Base-by-base conservation (phyloP, 2,329 filamentous ascomycete genomes). In the Trichoderma pleuroti region DNA sequence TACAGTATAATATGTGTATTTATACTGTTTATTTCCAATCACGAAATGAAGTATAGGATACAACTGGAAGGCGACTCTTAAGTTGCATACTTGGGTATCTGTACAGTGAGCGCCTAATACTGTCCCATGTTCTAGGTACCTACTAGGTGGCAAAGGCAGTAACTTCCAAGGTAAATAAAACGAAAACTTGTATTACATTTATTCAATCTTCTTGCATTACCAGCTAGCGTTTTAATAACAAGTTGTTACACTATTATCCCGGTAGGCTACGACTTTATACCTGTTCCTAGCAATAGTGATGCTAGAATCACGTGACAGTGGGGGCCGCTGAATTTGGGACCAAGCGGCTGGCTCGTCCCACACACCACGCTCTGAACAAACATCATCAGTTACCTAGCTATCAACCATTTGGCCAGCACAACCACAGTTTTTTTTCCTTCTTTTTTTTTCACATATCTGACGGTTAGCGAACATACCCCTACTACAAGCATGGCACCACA, bases 401-500 rank as follows among this genome's bases (percentile, higher is more conserved):
- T 74, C 74, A 71, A 72, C 68, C 72, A 36, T n/a, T 64, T 65
- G 59, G 61, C 49, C 30, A 63, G 18, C 21, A 62, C 49, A 61
- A 67, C 60, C 71, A 66, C 68, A 66, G 70, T 72, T 70, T 70
- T 68, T 39, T 56, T 21, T 67, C 1, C 10, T 21, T 70, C 69
- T 69, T 39, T 8, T 21, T 39, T 60, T 11, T n/a, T 9, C 30
- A 60, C 14, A 60, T 32, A 14, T 26, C 24, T 9, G 8, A 42
- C 32, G 26, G 16, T 34, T 34, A 60, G 8, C 9, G 18, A 36
- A 26, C 32, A 18, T 32, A 24, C 21, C 28, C 10, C 18, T n/a
- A 59, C 5, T 24, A 52, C 72, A 74, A 39, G 74, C 72, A 91
- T 91, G 89, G 88, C 89, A 70, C 89, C 89, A 70, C 88, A 91